phyloP scores from a whole-genome alignment of 176 grass and related monocot genomes.

The Chrysopogon serrulatus region DNA sequence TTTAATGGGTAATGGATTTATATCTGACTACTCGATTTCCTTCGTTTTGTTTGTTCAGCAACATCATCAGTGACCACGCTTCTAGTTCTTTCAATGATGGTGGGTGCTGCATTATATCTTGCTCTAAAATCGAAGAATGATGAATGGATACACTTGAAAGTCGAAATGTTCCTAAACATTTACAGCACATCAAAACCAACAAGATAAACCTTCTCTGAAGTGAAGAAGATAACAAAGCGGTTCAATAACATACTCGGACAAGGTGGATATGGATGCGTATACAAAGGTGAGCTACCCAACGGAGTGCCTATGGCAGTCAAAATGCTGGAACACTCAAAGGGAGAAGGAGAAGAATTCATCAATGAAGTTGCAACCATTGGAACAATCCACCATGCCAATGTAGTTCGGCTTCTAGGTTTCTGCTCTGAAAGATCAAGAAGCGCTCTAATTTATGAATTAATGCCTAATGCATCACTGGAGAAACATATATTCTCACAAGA shows the following conservation, averaged over 20 bases:
- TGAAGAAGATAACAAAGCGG: constrained; percentile 52
- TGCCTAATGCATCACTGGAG: constrained; percentile 53
- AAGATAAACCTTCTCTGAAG: constrained; percentile 55
- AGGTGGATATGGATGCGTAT: constrained; percentile 60
- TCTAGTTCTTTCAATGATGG: neutral
- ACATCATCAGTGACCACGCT: neutral
- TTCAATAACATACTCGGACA: constrained; percentile 47
- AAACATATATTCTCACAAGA: constrained; percentile 23
- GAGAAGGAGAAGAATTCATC: constrained; percentile 61
- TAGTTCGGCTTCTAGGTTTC: constrained; percentile 54
- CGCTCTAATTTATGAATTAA: constrained; percentile 54
- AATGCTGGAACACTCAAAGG: constrained; percentile 46
- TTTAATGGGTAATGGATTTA: neutral
- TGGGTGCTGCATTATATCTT: constrained; percentile 1
- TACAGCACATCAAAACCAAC: constrained; percentile 55
- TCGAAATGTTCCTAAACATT: constrained; percentile 62
- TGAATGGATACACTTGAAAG: constrained; percentile 39
- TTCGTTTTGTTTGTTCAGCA: neutral
- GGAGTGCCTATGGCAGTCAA: constrained; percentile 65
- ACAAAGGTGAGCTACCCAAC: constrained; percentile 48
- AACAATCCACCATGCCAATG: constrained; percentile 63
- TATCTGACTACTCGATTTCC: too few relatives aligned
- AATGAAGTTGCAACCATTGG: constrained; percentile 78
- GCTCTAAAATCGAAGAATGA: constrained; percentile 4
- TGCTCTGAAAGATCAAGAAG: constrained; percentile 40